Evolutionary conservation across 2,329 filamentous ascomycete species (phyloP).

Genomic region (Talaromyces sp.): DNA sequence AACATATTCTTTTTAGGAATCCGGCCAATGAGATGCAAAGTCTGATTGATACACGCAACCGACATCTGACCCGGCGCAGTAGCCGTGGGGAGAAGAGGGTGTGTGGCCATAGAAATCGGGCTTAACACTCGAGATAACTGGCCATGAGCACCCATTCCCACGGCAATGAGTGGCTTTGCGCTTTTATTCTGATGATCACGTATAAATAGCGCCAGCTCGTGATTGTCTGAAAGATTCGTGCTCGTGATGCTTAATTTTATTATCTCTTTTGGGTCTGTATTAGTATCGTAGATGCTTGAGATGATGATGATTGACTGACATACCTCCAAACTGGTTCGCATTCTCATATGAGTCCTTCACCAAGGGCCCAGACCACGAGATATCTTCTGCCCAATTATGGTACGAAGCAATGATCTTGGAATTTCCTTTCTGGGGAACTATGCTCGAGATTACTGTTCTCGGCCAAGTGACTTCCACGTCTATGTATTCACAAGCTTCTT

Average conservation of each 20-base stretch:
- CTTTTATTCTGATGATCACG: neutral
- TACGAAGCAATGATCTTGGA: constrained; percentile 1
- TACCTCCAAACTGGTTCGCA: neutral
- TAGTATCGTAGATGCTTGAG: neutral
- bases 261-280: neutral
- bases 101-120: constrained; percentile 1
- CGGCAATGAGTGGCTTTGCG: neutral
- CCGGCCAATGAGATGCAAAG: neutral
- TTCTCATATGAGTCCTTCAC: neutral
- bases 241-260: neutral
- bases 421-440: neutral
- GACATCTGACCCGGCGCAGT: constrained; percentile 1
- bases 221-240: neutral
- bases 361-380: neutral
- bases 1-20: neutral
- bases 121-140: neutral
- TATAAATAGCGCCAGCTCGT: constrained; percentile 1
- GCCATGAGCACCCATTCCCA: neutral
- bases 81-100: neutral
- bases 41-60: neutral
- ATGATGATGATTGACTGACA: neutral
- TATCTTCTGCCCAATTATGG: neutral
- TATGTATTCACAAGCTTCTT: neutral
- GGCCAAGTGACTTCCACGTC: constrained; percentile 3
- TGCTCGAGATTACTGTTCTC: neutral